Base-by-base conservation (phyloP, 768 basidiomycete species). In the Pisolithus tinctorius region DNA sequence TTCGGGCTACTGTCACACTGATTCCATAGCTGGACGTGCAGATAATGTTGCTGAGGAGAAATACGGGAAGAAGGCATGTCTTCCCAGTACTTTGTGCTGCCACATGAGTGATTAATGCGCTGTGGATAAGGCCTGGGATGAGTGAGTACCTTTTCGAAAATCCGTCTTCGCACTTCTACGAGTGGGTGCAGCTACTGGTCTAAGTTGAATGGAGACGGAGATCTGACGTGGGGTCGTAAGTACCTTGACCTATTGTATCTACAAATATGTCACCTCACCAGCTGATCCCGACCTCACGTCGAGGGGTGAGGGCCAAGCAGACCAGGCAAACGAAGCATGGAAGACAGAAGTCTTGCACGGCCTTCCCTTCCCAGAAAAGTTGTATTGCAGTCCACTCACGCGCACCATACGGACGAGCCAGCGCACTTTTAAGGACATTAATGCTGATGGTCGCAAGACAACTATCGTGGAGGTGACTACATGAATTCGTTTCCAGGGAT, bases 141-240 rank as follows among this genome's bases (percentile, higher is more conserved):
- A 74, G 86, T 84, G 51, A 55, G 75, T 69, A 4, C 39, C 17
- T 25, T 14, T 23, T 37, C 27, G 48, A 14, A 0, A 14, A 13
- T 25, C 5, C 11, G 13, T 14, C 0, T 47, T 45, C 23, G 27
- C 46, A 11, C 23, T 23, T 16, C n/a, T 16, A 23, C 6, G 8
- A 23, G 23, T 42, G 46, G 20, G 52, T 36, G 1, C 48, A 86
- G 86, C 9, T 62, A 83, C 56, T 88, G 80, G 80, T 74, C 83
- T 2, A 82, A 75, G 58, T 60, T 82, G 7, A 66, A 84, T 44
- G 82, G 82, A 0, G 84, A 91, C 55, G 83, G 71, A 11, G 76
- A 84, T 47, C 65, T 87, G 4, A 67, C 67, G 1, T 91, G 88
- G 88, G 88, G 88, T 25, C 87, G 84, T 85, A 58, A 57, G 84